A percentile compares a stretch with the other conserved stretches of the same genome.
Evolutionary conservation across 192 early-diverging fungal species (phyloP).

Genomic region (Backusella luteola): DNA sequence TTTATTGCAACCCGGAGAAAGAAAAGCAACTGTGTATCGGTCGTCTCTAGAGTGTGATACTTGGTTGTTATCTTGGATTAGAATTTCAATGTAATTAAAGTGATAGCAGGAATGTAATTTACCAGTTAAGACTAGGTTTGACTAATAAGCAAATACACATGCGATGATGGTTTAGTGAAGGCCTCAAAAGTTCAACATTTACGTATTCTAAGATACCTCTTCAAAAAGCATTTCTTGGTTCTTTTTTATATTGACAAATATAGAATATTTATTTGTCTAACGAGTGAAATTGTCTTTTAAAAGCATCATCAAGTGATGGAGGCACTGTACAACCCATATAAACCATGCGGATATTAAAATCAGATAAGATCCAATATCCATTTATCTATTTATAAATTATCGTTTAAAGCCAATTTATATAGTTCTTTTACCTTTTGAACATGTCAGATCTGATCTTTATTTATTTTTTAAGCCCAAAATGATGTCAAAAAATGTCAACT

Average conservation of each 20-base stretch:
- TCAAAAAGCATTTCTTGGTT: not conserved
- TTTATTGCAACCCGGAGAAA: constrained; percentile 1
- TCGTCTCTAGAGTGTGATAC: not conserved
- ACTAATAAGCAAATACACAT: no score
- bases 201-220: not conserved
- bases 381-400: not conserved
- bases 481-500: no score
- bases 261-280: not conserved
- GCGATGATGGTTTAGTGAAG: no score
- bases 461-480: not conserved
- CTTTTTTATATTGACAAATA: not conserved
- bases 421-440: not conserved
- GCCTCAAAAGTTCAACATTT: not conserved
- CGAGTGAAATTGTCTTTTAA: not conserved
- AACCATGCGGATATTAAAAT: not conserved
- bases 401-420: not conserved
- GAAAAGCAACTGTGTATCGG: not conserved
- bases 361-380: not conserved
- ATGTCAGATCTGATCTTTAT: not conserved
- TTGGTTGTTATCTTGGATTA: not conserved
- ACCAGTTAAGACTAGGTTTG: no score
- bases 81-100: not conserved
- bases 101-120: no score
- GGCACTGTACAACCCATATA: not conserved
- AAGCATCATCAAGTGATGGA: not conserved